Conservation (phyloP, 805 yeast genomes). For the Torulaspora maleeae region DNA sequence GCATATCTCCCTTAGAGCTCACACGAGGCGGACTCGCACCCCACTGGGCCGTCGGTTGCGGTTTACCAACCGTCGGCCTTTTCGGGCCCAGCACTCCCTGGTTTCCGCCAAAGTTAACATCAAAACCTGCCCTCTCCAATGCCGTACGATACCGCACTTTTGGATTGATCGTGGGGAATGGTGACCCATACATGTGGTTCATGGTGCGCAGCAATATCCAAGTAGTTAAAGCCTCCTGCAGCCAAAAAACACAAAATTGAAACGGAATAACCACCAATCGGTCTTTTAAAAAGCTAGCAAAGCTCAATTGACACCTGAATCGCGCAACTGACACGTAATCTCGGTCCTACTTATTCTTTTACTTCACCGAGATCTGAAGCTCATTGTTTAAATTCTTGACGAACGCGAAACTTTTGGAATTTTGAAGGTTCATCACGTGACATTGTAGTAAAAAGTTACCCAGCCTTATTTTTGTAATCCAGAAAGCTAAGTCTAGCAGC, state of each 20-base stretch:
- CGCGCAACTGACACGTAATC: too few relatives aligned
- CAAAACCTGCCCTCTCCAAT: conserved; percentile 80
- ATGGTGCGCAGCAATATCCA: conserved; percentile 1
- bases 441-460: too few relatives aligned
- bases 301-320: neutral
- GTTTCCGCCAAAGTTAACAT: conserved; percentile 33
- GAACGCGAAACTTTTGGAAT: neutral
- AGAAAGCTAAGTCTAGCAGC: neutral
- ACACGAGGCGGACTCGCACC: conserved; percentile 4
- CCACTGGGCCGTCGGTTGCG: neutral
- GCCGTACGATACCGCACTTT: conserved; percentile 61
- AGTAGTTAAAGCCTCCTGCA: too few relatives aligned
- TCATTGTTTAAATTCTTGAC: neutral
- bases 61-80: too few relatives aligned
- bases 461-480: neutral
- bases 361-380: neutral
- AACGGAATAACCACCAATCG: neutral
- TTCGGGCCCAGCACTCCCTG: neutral
- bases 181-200: conserved; percentile 37
- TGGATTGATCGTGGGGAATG: conserved; percentile 67
- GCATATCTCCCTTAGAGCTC: conserved; percentile 7
- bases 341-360: too few relatives aligned
- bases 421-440: neutral
- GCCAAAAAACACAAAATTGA: neutral
- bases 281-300: too few relatives aligned